These are phyloP conservation scores for Leptodermis oblonga DNA, from an alignment of 257 asterid genomes.

Conservation along the genomic window DNA sequence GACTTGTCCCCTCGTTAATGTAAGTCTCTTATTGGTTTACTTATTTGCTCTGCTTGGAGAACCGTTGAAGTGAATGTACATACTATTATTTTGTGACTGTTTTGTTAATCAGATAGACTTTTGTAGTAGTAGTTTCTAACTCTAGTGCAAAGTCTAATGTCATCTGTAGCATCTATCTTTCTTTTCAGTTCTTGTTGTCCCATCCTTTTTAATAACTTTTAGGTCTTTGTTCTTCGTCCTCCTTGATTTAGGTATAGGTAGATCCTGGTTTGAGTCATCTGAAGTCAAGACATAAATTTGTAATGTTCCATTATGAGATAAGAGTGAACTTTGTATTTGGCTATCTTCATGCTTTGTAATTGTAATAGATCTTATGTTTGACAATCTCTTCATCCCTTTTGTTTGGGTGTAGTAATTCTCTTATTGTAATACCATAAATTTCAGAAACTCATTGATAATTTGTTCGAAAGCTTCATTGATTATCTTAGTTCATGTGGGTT, in stretches of 20 bases:
- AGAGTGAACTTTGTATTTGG: background rate
- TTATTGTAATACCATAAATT: background rate
- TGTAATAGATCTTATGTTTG: background rate
- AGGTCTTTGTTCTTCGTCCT: background rate
- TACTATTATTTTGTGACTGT: background rate
- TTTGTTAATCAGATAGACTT: slow-evolving; percentile 3
- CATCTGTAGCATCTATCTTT: background rate
- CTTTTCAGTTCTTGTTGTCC: background rate
- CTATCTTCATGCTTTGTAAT: background rate
- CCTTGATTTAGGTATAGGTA: background rate
- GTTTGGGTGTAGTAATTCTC: background rate
- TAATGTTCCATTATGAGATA: background rate
- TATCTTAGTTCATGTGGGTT: background rate
- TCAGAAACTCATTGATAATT: background rate
- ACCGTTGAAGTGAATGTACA: slow-evolving; percentile 14
- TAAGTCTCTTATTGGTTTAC: slow-evolving; percentile 20
- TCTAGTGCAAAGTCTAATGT: background rate
- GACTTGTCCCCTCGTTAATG: slow-evolving; percentile 29
- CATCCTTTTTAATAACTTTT: background rate
- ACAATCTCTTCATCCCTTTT: background rate
- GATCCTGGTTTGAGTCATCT: background rate
- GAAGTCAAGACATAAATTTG: background rate
- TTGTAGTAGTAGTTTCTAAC: background rate
- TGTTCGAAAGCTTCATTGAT: background rate
- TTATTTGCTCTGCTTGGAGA: slow-evolving; percentile 6